Base-by-base conservation (phyloP, 2,329 filamentous ascomycete species). In the Iodosphaeria phyllophila region DNA sequence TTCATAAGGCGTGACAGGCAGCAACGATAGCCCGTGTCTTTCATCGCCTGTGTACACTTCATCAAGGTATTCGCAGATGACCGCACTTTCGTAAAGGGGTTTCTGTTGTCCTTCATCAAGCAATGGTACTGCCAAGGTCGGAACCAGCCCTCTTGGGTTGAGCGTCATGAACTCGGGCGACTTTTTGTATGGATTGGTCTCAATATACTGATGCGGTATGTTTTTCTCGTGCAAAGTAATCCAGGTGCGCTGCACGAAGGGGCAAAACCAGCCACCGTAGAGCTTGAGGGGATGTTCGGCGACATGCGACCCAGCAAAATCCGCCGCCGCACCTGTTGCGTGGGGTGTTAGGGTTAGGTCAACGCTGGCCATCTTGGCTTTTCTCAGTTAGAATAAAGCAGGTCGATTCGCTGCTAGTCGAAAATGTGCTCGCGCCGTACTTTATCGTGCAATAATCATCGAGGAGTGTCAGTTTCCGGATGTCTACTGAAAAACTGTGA, bases 101-200 rank as follows among this genome's bases (percentile, higher is more conserved):
- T 67, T 71, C 28, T 44, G 44, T 18, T 9, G 34, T 16, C 43
- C 45, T 3, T 35, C 29, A 1, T 25, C 31, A 13, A 38, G 41
- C 2, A 41, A 31, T 0, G 56, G 55, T 8, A 67, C 57, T 1
- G 50, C 59, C 1, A 84, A 55, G 0, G 76, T 82, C 0, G 78
- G 79, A 2, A 84, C 72, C 1, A 84, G 56, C 1, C 77, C 77
- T 8, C 75, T 64, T 0, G 77, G 77, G 40, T 86, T 86, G 32
- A 84, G 54, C 6, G 60, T 56, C 13, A 84, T 54, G 15, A 83
- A 71, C 1, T 63, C 68, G 4, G 63, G 48, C 1, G 66, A 68
- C 40, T 84, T 84, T 45, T 71, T 55, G 53, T 83, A 83, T 0
- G 77, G 77, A 45, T 83, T 82, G 30, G 82, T 72, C 52, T 79